Conservation (phyloP, 148 eudicot genomes). For the Vaccinium vitisidaea region DNA sequence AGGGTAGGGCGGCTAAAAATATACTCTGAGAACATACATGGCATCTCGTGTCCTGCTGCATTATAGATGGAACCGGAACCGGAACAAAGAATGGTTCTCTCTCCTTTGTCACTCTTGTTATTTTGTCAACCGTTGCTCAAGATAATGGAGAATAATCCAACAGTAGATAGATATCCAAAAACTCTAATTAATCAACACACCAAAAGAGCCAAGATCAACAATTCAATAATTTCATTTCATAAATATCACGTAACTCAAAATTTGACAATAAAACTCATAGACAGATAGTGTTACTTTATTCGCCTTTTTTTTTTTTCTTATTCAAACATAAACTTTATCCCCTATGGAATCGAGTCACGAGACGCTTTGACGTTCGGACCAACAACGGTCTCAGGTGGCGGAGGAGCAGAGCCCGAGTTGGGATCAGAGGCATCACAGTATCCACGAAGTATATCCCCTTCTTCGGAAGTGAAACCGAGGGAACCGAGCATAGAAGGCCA, state of each 20-base stretch:
- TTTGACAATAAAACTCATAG: not conserved
- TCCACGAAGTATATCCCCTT: slow-evolving; percentile 45
- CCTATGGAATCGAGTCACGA: not conserved
- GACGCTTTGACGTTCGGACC: not conserved
- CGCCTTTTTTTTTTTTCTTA: not conserved
- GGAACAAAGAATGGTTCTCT: not conserved
- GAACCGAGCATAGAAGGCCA: slow-evolving; percentile 52
- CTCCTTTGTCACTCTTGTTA: not conserved
- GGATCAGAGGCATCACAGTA: slow-evolving; percentile 38
- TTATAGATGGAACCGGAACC: too few relatives aligned
- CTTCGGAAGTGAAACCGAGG: slow-evolving; percentile 46
- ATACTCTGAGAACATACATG: too few relatives aligned
- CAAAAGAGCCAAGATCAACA: not conserved
- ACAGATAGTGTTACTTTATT: not conserved
- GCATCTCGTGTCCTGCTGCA: too few relatives aligned
- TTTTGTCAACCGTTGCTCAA: not conserved
- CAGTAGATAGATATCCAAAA: not conserved
- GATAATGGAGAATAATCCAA: not conserved
- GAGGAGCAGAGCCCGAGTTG: not conserved
- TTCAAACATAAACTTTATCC: not conserved
- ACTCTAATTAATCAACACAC: not conserved
- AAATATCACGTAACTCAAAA: not conserved
- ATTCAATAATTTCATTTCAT: not conserved
- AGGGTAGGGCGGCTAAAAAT: too few relatives aligned
- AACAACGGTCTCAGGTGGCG: not conserved